Conservation (phyloP, 148 eudicot genomes). For the Tetragonia tetragonoides region DNA sequence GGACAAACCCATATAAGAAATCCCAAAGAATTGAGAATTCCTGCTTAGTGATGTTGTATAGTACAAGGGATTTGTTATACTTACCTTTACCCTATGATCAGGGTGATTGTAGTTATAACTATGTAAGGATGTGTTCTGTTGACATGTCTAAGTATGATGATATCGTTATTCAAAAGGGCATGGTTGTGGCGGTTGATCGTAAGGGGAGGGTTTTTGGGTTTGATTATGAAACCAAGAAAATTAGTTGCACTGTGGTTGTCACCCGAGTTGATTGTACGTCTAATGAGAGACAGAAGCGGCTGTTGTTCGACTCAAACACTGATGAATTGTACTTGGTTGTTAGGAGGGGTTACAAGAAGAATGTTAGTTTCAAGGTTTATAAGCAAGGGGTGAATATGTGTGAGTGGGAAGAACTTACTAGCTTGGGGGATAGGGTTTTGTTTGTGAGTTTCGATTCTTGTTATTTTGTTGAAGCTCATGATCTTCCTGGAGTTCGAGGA, state of each 20-base stretch:
- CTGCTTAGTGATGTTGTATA: background rate
- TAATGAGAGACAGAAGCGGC: background rate
- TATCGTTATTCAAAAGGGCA: background rate
- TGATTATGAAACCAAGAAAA: background rate
- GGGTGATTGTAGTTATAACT: background rate
- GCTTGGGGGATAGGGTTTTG: conserved; percentile 14
- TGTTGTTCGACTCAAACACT: background rate
- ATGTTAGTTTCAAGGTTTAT: background rate
- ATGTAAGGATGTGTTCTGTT: background rate
- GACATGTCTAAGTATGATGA: conserved; percentile 14
- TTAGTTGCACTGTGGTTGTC: background rate
- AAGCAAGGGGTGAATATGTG: background rate
- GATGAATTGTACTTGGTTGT: conserved; percentile 12
- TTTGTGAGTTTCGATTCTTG: conserved; percentile 20
- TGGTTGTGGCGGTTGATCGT: background rate
- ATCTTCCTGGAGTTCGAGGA: conserved; percentile 4
- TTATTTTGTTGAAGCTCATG: background rate
- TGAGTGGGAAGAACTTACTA: background rate
- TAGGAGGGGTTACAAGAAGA: background rate
- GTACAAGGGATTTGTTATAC: background rate
- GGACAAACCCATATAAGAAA: background rate
- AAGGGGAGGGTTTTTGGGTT: background rate
- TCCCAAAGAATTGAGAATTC: background rate
- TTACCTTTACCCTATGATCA: background rate
- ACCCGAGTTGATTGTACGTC: background rate